phyloP scores from a whole-genome alignment of 352 stramenopile species.

The Aphanomyces stellatus region DNA sequence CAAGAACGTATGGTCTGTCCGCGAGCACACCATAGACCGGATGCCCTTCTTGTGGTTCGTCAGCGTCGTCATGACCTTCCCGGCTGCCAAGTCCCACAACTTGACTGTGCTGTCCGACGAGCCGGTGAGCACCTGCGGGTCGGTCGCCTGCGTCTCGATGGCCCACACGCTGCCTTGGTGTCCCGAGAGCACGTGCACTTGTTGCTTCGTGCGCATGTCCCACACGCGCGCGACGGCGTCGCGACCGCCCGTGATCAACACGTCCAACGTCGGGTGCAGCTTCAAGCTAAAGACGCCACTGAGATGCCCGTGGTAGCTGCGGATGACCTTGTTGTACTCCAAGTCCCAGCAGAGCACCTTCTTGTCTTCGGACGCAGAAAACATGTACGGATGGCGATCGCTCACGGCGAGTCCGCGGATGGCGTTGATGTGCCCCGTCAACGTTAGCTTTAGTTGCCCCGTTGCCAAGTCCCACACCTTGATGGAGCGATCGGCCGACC shows the following conservation, averaged over 20 bases:
- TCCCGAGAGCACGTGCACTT: conserved; percentile 94
- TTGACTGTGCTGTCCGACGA: conserved; percentile 94
- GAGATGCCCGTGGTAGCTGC: conserved; percentile 99
- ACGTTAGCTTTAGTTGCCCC: conserved; percentile 96
- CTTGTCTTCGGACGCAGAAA: conserved; percentile 98
- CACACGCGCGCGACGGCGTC: conserved; percentile 89
- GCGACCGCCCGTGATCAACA: conserved; percentile 96
- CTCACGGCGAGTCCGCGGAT: conserved; percentile 96
- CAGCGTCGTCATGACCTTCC: conserved; percentile 97
- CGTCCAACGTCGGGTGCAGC: conserved; percentile 97
- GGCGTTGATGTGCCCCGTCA: conserved; percentile 98
- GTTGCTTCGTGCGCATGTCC: conserved; percentile 99
- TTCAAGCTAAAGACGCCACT: conserved; percentile 96
- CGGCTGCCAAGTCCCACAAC: conserved; percentile 97
- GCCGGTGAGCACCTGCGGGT: conserved; percentile 93
- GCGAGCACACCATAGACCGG: conserved; percentile 85
- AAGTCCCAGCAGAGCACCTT: conserved; percentile 98
- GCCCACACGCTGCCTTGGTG: conserved; percentile 95
- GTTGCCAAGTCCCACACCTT: conserved; percentile 97
- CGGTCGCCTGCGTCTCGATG: conserved; percentile 92
- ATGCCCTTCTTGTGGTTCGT: conserved; percentile 99
- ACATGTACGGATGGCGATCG: conserved; percentile 95
- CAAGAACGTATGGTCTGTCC: conserved; percentile 96
- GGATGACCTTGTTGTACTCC: conserved; percentile 99
- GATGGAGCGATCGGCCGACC: conserved; percentile 95